Evolutionary conservation across 1,284 basidiomycete genomes (phyloP).

Genomic region (Cystobasidium sp.): DNA sequence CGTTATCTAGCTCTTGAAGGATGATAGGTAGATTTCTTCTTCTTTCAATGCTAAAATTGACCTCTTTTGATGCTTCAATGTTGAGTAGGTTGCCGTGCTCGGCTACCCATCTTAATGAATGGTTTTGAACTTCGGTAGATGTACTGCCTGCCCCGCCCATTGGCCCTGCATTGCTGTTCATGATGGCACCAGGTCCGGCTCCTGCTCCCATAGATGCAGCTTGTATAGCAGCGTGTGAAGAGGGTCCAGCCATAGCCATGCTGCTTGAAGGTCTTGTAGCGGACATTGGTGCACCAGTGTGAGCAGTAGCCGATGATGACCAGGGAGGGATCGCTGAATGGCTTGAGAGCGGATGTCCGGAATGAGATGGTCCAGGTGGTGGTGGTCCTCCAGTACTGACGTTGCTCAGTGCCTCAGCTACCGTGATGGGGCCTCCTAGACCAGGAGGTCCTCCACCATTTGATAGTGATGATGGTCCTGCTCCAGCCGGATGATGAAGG

Average conservation of each 20-base stretch:
- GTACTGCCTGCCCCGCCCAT: background rate
- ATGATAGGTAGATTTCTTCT: conserved; percentile 20
- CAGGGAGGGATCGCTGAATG: background rate
- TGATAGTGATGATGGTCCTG: background rate
- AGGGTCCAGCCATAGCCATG: conserved; percentile 2
- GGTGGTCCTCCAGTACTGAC: conserved; percentile 14
- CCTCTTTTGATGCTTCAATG: conserved; percentile 30
- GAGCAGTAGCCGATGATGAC: background rate
- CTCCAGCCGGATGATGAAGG: background rate
- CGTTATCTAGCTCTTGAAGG: conserved; percentile 30
- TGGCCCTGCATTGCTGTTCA: background rate
- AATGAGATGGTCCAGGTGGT: conserved; percentile 8
- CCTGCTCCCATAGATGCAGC: background rate
- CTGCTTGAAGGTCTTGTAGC: background rate
- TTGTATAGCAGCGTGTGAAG: background rate
- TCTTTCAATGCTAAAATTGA: conserved; percentile 18
- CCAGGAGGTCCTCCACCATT: background rate
- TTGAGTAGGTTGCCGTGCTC: conserved; percentile 30
- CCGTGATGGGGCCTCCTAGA: conserved; percentile 17
- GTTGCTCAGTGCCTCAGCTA: conserved; percentile 10
- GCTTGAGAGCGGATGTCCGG: background rate
- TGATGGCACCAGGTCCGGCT: conserved; percentile 1
- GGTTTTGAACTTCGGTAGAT: conserved; percentile 21
- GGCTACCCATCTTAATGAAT: conserved; percentile 13
- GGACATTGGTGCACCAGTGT: background rate